Percentiles rank a stretch among this genome's conserved stretches.
Conservation (phyloP, 768 basidiomycete genomes). For the Russula virescens region DNA sequence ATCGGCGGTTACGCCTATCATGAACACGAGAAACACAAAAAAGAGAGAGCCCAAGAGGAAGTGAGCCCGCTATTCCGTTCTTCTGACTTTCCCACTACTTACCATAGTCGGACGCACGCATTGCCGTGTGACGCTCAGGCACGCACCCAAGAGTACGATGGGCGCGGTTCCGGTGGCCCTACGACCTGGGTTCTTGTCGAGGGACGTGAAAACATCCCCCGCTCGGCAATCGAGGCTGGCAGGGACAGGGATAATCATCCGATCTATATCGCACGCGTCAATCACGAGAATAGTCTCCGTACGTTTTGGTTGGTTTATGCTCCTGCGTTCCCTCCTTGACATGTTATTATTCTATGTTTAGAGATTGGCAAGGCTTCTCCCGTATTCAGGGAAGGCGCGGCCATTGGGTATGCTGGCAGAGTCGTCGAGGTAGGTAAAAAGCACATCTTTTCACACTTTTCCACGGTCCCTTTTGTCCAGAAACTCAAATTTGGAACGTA, state of each 20-base stretch:
- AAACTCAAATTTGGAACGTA: constrained; percentile 28
- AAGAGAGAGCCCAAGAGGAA: constrained; percentile 49
- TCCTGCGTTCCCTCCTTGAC: constrained; percentile 13
- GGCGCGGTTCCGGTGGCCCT: constrained; percentile 40
- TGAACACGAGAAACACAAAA: constrained; percentile 36
- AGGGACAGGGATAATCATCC: constrained; percentile 47
- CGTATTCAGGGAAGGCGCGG: constrained; percentile 54
- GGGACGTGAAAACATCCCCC: constrained; percentile 51
- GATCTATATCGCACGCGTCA: constrained; percentile 57
- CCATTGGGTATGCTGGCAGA: constrained; percentile 54
- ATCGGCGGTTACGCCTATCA: constrained; percentile 38
- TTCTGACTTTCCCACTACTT: background rate
- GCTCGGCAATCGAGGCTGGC: constrained; percentile 45
- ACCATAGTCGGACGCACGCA: constrained; percentile 34
- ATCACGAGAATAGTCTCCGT: constrained; percentile 54
- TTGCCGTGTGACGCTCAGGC: constrained; percentile 48
- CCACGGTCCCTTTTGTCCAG: background rate
- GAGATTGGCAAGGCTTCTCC: constrained; percentile 63
- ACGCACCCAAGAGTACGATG: constrained; percentile 47
- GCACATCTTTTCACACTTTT: constrained; percentile 14
- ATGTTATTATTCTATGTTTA: constrained; percentile 27
- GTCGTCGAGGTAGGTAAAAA: constrained; percentile 46
- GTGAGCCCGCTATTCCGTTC: constrained; percentile 31
- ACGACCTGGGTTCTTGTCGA: constrained; percentile 58
- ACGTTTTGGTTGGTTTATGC: constrained; percentile 20